Evolutionary conservation across 495 filamentous ascomycete species (phyloP).

Genomic region (Trichoderma parareesei): DNA sequence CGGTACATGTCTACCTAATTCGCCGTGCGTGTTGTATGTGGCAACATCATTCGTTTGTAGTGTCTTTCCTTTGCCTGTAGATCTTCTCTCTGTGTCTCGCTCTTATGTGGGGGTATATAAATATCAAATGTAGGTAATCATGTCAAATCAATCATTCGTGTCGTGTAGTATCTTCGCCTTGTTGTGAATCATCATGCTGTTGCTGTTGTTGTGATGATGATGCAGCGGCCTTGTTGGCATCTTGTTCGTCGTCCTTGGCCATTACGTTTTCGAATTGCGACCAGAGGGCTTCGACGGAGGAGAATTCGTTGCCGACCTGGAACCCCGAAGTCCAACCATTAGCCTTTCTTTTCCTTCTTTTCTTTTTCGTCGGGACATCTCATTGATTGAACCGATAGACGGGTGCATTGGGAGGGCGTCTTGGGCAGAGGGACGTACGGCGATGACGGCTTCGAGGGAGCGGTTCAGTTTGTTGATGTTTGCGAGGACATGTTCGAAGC

Average conservation of each 20-base stretch:
- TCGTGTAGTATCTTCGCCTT: slow-evolving; percentile 20
- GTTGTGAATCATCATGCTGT: slow-evolving; percentile 19
- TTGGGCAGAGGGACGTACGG: slow-evolving; percentile 41
- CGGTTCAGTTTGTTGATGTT: slow-evolving; percentile 96
- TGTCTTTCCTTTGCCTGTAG: no score
- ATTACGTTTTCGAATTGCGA: slow-evolving; percentile 95
- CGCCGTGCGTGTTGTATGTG: no score
- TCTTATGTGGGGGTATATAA: no score
- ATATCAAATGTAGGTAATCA: background rate
- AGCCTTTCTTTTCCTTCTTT: background rate
- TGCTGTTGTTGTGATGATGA: slow-evolving; percentile 17
- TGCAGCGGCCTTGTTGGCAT: slow-evolving; percentile 20
- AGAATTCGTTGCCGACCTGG: slow-evolving; percentile 92
- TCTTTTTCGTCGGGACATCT: no score
- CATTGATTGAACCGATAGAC: no score
- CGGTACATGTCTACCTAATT: no score
- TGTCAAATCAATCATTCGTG: slow-evolving; percentile 9
- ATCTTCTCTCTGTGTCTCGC: no score
- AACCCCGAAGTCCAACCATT: background rate
- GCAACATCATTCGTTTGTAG: no score
- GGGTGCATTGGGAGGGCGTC: background rate
- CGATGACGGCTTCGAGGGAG: slow-evolving; percentile 83
- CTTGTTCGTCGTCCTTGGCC: slow-evolving; percentile 58
- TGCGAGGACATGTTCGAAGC: slow-evolving; percentile 87
- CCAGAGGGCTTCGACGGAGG: slow-evolving; percentile 94